These are phyloP conservation scores for Haplosporangium sp. DNA, from an alignment of 371 early-diverging fungal genomes.

Conservation along the genomic window DNA sequence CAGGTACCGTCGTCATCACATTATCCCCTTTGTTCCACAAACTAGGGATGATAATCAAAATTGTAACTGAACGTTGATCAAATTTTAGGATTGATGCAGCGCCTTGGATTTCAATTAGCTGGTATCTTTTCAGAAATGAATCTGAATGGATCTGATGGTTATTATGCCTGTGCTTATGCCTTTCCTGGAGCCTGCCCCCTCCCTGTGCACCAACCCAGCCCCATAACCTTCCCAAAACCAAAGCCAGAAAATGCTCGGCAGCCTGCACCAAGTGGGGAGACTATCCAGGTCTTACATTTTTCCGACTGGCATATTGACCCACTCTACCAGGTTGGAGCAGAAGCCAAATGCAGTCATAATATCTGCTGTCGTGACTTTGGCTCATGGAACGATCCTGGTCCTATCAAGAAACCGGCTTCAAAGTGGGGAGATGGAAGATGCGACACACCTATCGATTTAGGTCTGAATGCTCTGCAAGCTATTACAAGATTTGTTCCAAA, in stretches of 20 bases:
- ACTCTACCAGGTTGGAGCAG: slow-evolving; percentile 30
- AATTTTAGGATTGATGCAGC: slow-evolving; percentile 34
- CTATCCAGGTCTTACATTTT: slow-evolving; percentile 47
- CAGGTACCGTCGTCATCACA: slow-evolving; percentile 20
- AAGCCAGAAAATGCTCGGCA: slow-evolving; percentile 42
- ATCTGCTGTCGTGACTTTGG: slow-evolving; percentile 55
- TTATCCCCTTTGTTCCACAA: neutral
- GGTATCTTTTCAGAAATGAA: slow-evolving; percentile 43
- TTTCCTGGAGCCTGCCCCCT: slow-evolving; percentile 53
- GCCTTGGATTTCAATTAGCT: slow-evolving; percentile 35
- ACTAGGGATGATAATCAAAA: neutral
- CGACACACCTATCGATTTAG: slow-evolving; percentile 51
- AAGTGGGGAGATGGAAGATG: slow-evolving; percentile 55
- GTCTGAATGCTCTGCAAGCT: slow-evolving; percentile 45
- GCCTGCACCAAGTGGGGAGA: slow-evolving; percentile 48
- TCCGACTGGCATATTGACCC: slow-evolving; percentile 56
- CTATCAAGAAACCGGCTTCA: slow-evolving; percentile 47
- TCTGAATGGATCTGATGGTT: slow-evolving; percentile 40
- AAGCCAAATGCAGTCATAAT: slow-evolving; percentile 52
- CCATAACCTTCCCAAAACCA: slow-evolving; percentile 41
- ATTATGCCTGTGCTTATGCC: slow-evolving; percentile 43
- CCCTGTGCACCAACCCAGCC: slow-evolving; percentile 34
- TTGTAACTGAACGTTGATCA: neutral
- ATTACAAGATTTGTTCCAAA: slow-evolving; percentile 41
- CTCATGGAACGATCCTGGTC: slow-evolving; percentile 50